phyloP scores from a whole-genome alignment of 768 basidiomycete genomes.

The Pleurotus ostreatus region DNA sequence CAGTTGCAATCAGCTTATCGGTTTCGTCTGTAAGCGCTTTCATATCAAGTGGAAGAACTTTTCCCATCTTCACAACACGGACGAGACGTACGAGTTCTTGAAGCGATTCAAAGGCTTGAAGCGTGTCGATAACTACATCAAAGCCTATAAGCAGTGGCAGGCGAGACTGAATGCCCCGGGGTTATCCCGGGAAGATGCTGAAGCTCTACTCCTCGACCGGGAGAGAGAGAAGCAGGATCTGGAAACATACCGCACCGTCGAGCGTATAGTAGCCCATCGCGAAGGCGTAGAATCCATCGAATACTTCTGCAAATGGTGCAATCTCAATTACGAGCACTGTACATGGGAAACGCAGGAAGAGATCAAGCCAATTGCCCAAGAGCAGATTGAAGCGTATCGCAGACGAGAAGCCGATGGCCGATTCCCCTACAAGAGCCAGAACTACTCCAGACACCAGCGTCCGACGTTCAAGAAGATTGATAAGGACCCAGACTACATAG shows the following conservation, averaged over 20 bases:
- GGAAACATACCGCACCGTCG: slow-evolving; percentile 87
- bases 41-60: slow-evolving; percentile 99
- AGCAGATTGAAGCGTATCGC: slow-evolving; percentile 77
- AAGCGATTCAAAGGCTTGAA: slow-evolving; percentile 95
- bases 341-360: slow-evolving; percentile 92
- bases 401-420: slow-evolving; percentile 70
- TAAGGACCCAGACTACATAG: slow-evolving; percentile 86
- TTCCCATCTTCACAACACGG: slow-evolving; percentile 98
- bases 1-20: too few relatives aligned
- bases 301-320: slow-evolving; percentile 97
- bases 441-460: slow-evolving; percentile 61
- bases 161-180: slow-evolving; percentile 58
- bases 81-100: slow-evolving; percentile 94
- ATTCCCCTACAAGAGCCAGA: slow-evolving; percentile 81
- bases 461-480: slow-evolving; percentile 81
- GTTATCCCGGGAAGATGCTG: slow-evolving; percentile 81
- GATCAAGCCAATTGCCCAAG: slow-evolving; percentile 71
- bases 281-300: slow-evolving; percentile 61
- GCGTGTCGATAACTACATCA: slow-evolving; percentile 99
- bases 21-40: slow-evolving; percentile 61
- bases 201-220: slow-evolving; percentile 83
- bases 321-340: slow-evolving; percentile 88
- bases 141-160: slow-evolving; percentile 75
- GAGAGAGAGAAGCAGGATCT: slow-evolving; percentile 90
- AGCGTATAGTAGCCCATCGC: slow-evolving; percentile 82